phyloP scores from a whole-genome alignment of 345 rosid species.

The Gossypium mustelinum region DNA sequence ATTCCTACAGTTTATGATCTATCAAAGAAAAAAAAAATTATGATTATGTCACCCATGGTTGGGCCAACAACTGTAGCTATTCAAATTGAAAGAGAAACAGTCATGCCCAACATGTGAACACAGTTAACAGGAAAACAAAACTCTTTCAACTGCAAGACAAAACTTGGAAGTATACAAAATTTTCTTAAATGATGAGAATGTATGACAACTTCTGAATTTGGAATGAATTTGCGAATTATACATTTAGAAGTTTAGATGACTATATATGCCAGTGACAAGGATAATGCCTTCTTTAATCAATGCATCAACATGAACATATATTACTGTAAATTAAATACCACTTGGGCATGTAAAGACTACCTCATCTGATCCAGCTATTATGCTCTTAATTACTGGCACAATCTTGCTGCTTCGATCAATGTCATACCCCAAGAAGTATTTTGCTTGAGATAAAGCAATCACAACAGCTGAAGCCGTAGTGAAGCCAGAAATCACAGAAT shows the following conservation, averaged over 20 bases:
- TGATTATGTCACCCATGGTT: background rate
- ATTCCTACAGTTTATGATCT: slow-evolving; percentile 1
- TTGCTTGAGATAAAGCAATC: slow-evolving; percentile 89
- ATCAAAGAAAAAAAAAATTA: background rate
- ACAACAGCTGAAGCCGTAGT: slow-evolving; percentile 94
- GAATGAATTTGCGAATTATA: background rate
- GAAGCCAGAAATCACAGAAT: slow-evolving; percentile 98
- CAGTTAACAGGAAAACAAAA: background rate
- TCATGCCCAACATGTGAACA: slow-evolving; percentile 1
- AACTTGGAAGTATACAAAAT: background rate
- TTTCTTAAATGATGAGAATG: background rate
- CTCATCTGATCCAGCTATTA: slow-evolving; percentile 83
- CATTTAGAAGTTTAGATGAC: background rate
- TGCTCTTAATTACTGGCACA: slow-evolving; percentile 81
- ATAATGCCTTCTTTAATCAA: background rate
- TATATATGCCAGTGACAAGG: background rate
- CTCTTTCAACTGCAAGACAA: background rate
- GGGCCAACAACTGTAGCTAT: background rate
- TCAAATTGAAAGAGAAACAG: background rate
- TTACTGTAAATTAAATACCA: background rate
- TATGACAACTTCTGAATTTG: background rate
- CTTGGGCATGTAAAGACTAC: slow-evolving; percentile 31
- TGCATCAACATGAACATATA: background rate
- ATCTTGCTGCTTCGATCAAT: slow-evolving; percentile 81
- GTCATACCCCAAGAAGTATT: slow-evolving; percentile 88